These are phyloP conservation scores for Letharia lupina DNA, from an alignment of 495 filamentous ascomycete species.

Conservation along the genomic window DNA sequence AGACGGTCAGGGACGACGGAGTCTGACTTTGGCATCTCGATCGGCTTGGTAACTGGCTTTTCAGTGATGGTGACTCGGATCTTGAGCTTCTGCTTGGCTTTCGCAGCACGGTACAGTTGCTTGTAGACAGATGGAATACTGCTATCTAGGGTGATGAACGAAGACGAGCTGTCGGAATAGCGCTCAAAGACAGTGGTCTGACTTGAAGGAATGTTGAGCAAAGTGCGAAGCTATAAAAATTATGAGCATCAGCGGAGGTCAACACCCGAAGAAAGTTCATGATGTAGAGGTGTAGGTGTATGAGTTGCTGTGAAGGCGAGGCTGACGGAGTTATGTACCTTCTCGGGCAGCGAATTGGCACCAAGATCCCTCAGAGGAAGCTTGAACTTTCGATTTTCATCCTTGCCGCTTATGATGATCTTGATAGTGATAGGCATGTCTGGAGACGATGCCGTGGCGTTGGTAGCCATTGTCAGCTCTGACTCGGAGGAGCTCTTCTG, in stretches of 20 bases:
- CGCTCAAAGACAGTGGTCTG: slow-evolving; percentile 75
- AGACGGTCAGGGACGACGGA: slow-evolving; percentile 17
- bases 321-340: slow-evolving; percentile 54
- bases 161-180: slow-evolving; percentile 85
- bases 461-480: slow-evolving; percentile 41
- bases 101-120: slow-evolving; percentile 91
- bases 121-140: slow-evolving; percentile 82
- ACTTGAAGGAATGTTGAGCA: slow-evolving; percentile 61
- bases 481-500: neutral
- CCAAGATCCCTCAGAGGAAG: slow-evolving; percentile 80
- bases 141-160: slow-evolving; percentile 71
- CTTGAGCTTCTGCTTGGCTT: slow-evolving; percentile 96
- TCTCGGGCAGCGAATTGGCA: slow-evolving; percentile 63
- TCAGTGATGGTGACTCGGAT: slow-evolving; percentile 57
- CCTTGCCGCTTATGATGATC: slow-evolving; percentile 58
- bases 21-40: slow-evolving; percentile 17
- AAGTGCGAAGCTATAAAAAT: slow-evolving; percentile 56
- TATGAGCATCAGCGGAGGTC: neutral
- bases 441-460: slow-evolving; percentile 36
- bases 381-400: slow-evolving; percentile 70
- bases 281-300: neutral
- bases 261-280: neutral
- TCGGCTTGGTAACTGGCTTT: slow-evolving; percentile 8
- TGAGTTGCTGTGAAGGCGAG: slow-evolving; percentile 4
- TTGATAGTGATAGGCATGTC: slow-evolving; percentile 83